Conservation (phyloP, 2,329 filamentous ascomycete genomes). For the Penicillium olsonii region DNA sequence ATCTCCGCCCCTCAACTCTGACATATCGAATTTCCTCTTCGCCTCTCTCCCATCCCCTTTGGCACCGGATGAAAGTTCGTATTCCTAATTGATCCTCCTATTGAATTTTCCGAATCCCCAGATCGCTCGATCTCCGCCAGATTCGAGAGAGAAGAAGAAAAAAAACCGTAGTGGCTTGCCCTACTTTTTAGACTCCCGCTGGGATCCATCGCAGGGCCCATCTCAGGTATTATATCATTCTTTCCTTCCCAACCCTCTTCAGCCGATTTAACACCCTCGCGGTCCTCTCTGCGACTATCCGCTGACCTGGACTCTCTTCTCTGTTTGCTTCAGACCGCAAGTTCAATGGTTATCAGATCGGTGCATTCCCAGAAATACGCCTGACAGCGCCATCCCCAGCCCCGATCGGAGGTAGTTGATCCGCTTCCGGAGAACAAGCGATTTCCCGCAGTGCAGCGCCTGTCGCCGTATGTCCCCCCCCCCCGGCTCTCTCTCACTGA, state of each 20-base stretch:
- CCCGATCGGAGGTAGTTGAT: constrained; percentile 34
- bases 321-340: constrained; percentile 5
- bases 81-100: constrained; percentile 6
- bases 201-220: constrained; percentile 24
- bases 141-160: neutral
- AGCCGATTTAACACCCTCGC: neutral
- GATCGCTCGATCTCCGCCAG: constrained; percentile 6
- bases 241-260: constrained; percentile 7
- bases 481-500: constrained; percentile 21
- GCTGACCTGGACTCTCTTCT: neutral
- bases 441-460: constrained; percentile 32
- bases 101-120: constrained; percentile 11
- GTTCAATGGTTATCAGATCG: constrained; percentile 16
- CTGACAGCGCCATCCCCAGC: constrained; percentile 35
- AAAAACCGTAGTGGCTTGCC: constrained; percentile 9
- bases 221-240: constrained; percentile 20
- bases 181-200: constrained; percentile 23
- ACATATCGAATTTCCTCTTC: constrained; percentile 23
- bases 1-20: constrained; percentile 23
- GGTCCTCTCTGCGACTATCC: constrained; percentile 2
- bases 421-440: constrained; percentile 40
- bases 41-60: constrained; percentile 8
- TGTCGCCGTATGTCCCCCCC: constrained; percentile 20
- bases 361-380: constrained; percentile 41
- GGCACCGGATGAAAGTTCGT: neutral